phyloP scores from a whole-genome alignment of 768 basidiomycete genomes.

The Termitomyces sp. region DNA sequence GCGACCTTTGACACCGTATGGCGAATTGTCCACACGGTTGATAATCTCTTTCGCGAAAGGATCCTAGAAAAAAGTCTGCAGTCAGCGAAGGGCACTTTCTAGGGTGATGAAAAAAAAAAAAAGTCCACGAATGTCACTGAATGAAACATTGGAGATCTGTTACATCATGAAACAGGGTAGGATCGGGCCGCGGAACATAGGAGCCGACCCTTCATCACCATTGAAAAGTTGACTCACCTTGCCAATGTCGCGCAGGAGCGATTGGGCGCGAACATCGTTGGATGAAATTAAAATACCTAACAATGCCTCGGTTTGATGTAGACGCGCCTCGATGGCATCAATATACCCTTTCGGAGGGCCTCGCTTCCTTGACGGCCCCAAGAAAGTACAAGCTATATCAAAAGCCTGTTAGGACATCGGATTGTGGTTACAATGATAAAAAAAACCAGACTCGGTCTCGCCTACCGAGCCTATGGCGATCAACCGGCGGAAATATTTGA shows the following conservation, averaged over 20 bases:
- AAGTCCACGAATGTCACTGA: background rate
- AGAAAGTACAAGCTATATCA: slow-evolving; percentile 62
- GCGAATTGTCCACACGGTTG: slow-evolving; percentile 71
- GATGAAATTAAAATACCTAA: slow-evolving; percentile 74
- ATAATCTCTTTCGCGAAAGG: slow-evolving; percentile 76
- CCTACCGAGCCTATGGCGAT: background rate
- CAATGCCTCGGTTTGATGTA: slow-evolving; percentile 89
- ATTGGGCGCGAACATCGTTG: slow-evolving; percentile 31
- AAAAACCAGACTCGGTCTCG: slow-evolving; percentile 2
- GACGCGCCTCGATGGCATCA: slow-evolving; percentile 85
- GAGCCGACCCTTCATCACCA: background rate
- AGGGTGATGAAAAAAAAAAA: background rate
- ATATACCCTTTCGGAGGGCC: slow-evolving; percentile 94
- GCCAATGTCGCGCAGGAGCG: slow-evolving; percentile 43
- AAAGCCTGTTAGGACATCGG: slow-evolving; percentile 7
- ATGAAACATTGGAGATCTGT: background rate
- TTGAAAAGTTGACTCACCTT: slow-evolving; percentile 31
- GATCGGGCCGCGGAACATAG: background rate
- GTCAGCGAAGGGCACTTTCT: background rate
- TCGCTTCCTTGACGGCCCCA: slow-evolving; percentile 75
- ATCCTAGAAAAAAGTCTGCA: slow-evolving; percentile 40
- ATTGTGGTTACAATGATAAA: slow-evolving; percentile 7
- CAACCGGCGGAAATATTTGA: slow-evolving; percentile 3
- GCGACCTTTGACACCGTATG: slow-evolving; percentile 73
- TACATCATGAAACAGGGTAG: slow-evolving; percentile 10